phyloP scores from a whole-genome alignment of 208 protist species.

The Trypanosoma boissoni region DNA sequence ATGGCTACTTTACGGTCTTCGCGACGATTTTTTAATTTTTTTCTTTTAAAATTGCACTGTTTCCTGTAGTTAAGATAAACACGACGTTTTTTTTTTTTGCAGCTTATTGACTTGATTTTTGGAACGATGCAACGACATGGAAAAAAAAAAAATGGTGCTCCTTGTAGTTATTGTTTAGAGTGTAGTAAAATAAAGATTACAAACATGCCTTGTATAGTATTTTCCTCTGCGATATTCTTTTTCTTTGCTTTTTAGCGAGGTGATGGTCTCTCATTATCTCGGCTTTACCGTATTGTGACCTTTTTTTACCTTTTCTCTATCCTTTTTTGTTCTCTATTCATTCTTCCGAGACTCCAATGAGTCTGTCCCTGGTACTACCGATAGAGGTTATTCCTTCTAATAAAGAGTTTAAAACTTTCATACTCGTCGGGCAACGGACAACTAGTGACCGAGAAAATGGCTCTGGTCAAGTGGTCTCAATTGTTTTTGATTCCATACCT shows the following conservation, averaged over 20 bases:
- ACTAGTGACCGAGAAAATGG: not conserved
- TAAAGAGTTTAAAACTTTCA: not conserved
- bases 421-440: conserved; percentile 23
- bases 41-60: too few relatives aligned
- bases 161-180: too few relatives aligned
- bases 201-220: not conserved
- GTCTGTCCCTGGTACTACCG: conserved; percentile 23
- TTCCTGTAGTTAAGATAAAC: too few relatives aligned
- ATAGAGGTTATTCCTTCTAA: not conserved
- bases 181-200: too few relatives aligned
- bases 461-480: not conserved
- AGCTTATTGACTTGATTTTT: too few relatives aligned
- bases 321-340: not conserved
- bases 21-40: too few relatives aligned
- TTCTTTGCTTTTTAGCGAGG: not conserved
- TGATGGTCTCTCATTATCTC: not conserved
- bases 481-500: conserved; percentile 38
- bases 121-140: too few relatives aligned
- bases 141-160: too few relatives aligned
- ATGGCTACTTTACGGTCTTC: too few relatives aligned
- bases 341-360: not conserved
- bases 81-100: too few relatives aligned
- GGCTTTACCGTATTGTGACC: too few relatives aligned
- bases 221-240: not conserved
- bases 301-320: conserved; percentile 3